Evolutionary conservation across 2,329 filamentous ascomycete species (phyloP).

Genomic region (Calonectria leucothoes): DNA sequence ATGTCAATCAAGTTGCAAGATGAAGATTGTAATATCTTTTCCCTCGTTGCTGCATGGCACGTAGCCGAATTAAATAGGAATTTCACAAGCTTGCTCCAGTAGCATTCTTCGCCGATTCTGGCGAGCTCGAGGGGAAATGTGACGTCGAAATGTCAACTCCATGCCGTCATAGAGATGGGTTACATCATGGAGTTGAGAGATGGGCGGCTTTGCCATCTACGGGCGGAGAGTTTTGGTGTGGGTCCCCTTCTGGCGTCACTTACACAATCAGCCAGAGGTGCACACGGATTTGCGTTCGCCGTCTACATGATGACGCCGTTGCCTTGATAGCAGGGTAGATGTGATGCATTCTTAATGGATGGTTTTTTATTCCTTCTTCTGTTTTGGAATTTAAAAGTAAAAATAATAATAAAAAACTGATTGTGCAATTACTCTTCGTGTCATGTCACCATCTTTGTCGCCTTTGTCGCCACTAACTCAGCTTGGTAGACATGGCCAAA

Average conservation of each 20-base stretch:
- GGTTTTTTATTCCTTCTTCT: too few relatives aligned
- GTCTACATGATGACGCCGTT: too few relatives aligned
- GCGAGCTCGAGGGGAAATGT: constrained; percentile 8
- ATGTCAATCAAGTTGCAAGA: background rate
- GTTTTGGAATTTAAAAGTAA: background rate
- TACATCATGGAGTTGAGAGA: constrained; percentile 42
- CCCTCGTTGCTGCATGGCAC: too few relatives aligned
- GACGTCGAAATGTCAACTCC: constrained; percentile 36
- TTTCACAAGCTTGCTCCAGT: background rate
- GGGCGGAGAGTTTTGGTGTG: background rate
- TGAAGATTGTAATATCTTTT: background rate
- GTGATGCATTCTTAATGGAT: background rate
- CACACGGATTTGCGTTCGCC: background rate
- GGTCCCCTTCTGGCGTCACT: background rate
- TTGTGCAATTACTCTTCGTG: background rate
- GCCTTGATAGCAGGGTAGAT: background rate
- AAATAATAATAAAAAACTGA: too few relatives aligned
- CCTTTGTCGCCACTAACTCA: background rate
- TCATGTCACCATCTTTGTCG: background rate
- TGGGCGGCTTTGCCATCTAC: background rate
- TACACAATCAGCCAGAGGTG: background rate
- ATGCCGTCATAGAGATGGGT: constrained; percentile 42
- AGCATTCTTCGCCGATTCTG: constrained; percentile 1
- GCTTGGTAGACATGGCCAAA: too few relatives aligned
- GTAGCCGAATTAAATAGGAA: constrained; percentile 7